Evolutionary conservation across 306 rosid genomes (phyloP).

Genomic region (Vigna trinervia): DNA sequence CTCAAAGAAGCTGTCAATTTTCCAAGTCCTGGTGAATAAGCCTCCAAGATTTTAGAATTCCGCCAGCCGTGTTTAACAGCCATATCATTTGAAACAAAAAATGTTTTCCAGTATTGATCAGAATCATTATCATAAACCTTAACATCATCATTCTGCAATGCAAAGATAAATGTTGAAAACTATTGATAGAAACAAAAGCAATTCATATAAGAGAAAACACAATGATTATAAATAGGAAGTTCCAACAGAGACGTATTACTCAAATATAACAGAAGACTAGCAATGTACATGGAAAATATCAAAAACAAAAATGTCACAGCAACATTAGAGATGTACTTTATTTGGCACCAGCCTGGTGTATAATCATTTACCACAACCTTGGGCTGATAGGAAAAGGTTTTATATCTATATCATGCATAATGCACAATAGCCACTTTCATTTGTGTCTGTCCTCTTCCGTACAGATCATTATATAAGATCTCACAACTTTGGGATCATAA

Average conservation of each 20-base stretch:
- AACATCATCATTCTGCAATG: slow-evolving; percentile 81
- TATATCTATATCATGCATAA: slow-evolving; percentile 4
- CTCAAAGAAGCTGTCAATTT: slow-evolving; percentile 77
- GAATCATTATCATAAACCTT: slow-evolving; percentile 65
- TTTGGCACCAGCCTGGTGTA: background rate
- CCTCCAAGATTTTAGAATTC: slow-evolving; percentile 69
- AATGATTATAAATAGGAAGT: slow-evolving; percentile 22
- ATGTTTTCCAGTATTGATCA: slow-evolving; percentile 58
- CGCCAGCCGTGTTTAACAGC: slow-evolving; percentile 67
- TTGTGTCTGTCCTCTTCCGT: background rate
- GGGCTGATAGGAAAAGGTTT: background rate
- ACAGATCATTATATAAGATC: slow-evolving; percentile 12
- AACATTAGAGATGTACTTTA: slow-evolving; percentile 1
- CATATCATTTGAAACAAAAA: slow-evolving; percentile 61
- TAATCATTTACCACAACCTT: slow-evolving; percentile 13
- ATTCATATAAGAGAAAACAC: slow-evolving; percentile 33
- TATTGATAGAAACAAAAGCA: slow-evolving; percentile 39
- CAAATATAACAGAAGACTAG: slow-evolving; percentile 27
- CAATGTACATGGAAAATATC: slow-evolving; percentile 18
- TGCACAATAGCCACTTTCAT: slow-evolving; percentile 4
- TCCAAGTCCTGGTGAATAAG: slow-evolving; percentile 78
- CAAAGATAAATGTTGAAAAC: slow-evolving; percentile 43
- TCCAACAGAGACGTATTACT: background rate
- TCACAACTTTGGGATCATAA: background rate
- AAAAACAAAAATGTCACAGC: background rate